Base-by-base conservation (phyloP, 2,329 filamentous ascomycete species). In the Apiospora sp. region DNA sequence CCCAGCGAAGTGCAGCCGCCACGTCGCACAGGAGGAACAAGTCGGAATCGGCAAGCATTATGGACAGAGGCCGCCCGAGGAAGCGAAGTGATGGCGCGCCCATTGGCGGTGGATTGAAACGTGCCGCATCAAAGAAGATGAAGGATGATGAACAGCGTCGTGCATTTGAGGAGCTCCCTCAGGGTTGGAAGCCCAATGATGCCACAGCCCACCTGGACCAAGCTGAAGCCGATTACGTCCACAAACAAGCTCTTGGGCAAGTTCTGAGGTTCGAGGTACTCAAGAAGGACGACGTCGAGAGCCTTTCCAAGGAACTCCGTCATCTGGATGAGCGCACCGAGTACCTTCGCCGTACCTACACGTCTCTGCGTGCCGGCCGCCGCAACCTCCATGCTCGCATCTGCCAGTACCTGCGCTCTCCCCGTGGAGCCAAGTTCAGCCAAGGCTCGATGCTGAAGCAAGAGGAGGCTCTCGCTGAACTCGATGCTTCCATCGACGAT, bases 401-500 rank as follows among this genome's bases (percentile, higher is more conserved):
- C 83, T 93, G 94, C 82, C 90, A 92, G 71, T 94, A 94, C 78
- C 87, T 95, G 13, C 91, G 92, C 69, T 92, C 91, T 24, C 91
- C 92, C 12, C 89, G 92, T 44, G 88, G 90, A 6, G 90, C 92
- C 72, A 92, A 90, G 75, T 94, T 95, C 80, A 94, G 91, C 75
- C 88, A 91, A 75, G 92, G 95, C 74, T 91, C 91, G 27, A 90
- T 96, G 80, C 86, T 95, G 58, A 93, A 92, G 83, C 93, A 95
- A 80, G 93, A 95, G 81, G 93, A 95, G 81, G 92, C 92, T 1
- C 86, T 96, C 14, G 90, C 91, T 1, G 93, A 95, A 80, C 88
- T 96, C 8, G 93, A 96, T 79, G 84, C 87, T 22, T 93, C 92
- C 3, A 95, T 96, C 75, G 93, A 95, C 77, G 92, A 94, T 79